phyloP scores from a whole-genome alignment of 305 asterid genomes.

The Nicotiana rustica region DNA sequence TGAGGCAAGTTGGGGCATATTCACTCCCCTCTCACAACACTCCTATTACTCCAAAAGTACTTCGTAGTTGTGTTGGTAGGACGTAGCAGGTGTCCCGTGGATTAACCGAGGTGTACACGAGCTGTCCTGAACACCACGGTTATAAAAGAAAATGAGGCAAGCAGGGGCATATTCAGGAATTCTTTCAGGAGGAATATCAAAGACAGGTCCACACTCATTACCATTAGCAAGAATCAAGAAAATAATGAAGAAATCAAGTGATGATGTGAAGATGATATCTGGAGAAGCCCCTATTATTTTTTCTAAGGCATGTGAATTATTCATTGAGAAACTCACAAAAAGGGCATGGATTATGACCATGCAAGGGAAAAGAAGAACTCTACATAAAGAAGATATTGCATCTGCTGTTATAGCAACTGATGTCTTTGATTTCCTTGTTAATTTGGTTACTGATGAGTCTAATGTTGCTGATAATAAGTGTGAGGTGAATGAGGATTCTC shows the following conservation, averaged over 20 bases:
- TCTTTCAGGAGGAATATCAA: conserved; percentile 58
- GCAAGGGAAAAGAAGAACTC: conserved; percentile 68
- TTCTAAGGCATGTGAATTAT: conserved; percentile 77
- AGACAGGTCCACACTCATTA: conserved; percentile 68
- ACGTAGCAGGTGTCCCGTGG: no score
- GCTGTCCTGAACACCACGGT: no score
- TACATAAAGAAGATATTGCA: conserved; percentile 73
- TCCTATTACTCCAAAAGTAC: background rate
- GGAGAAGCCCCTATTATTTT: conserved; percentile 85
- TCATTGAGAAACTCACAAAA: conserved; percentile 71
- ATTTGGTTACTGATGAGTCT: conserved; percentile 45
- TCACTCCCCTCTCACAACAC: background rate
- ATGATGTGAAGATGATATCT: conserved; percentile 80
- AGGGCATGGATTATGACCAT: conserved; percentile 63
- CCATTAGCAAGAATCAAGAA: conserved; percentile 89
- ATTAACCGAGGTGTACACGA: no score
- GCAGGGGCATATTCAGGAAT: conserved; percentile 75
- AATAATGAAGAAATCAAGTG: conserved; percentile 84
- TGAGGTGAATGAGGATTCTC: background rate
- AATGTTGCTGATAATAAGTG: background rate
- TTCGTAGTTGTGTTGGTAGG: no score
- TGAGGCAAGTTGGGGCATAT: no score
- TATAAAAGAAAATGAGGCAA: conserved; percentile 58
- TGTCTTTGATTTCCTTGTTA: conserved; percentile 71
- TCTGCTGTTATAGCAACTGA: conserved; percentile 79